These are phyloP conservation scores for Entonaema liquescens DNA, from an alignment of 495 filamentous ascomycete species.

Conservation along the genomic window DNA sequence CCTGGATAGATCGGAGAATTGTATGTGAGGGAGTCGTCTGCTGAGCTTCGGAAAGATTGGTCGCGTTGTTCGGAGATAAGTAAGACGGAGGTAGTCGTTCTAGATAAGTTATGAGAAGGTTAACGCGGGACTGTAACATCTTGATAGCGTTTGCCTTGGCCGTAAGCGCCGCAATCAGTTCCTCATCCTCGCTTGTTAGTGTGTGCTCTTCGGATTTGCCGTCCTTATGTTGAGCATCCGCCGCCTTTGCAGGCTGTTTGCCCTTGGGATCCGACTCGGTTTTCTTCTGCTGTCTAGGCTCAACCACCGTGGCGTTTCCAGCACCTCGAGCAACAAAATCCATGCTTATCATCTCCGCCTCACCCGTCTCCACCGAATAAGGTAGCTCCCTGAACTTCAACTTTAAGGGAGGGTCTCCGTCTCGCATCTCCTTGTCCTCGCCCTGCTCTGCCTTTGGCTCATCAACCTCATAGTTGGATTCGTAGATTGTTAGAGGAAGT, in stretches of 20 bases:
- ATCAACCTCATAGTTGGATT: conserved; percentile 77
- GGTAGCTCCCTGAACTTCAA: conserved; percentile 84
- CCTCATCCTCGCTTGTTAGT: conserved; percentile 81
- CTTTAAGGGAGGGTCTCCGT: conserved; percentile 66
- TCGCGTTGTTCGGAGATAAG: conserved; percentile 53
- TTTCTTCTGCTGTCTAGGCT: conserved; percentile 53
- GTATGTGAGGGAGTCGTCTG: conserved; percentile 67
- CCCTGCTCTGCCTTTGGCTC: conserved; percentile 60
- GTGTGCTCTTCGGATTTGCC: conserved; percentile 55
- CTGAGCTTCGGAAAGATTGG: conserved; percentile 45
- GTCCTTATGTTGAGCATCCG: conserved; percentile 42
- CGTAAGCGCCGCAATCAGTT: conserved; percentile 72
- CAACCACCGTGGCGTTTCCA: conserved; percentile 75
- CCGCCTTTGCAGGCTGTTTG: conserved; percentile 53
- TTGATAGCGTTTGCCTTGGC: conserved; percentile 91
- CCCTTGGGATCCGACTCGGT: conserved; percentile 53
- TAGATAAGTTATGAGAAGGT: conserved; percentile 83
- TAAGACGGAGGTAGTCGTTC: conserved; percentile 72
- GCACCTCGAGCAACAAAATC: conserved; percentile 87
- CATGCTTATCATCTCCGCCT: conserved; percentile 97
- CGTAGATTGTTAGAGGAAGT: conserved; percentile 89
- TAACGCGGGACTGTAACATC: conserved; percentile 87
- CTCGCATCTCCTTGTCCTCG: conserved; percentile 77
- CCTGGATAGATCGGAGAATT: conserved; percentile 72
- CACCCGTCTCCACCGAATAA: conserved; percentile 89